Conservation (phyloP, 192 early-diverging fungal genomes). For the Backusella mclennaniae region DNA sequence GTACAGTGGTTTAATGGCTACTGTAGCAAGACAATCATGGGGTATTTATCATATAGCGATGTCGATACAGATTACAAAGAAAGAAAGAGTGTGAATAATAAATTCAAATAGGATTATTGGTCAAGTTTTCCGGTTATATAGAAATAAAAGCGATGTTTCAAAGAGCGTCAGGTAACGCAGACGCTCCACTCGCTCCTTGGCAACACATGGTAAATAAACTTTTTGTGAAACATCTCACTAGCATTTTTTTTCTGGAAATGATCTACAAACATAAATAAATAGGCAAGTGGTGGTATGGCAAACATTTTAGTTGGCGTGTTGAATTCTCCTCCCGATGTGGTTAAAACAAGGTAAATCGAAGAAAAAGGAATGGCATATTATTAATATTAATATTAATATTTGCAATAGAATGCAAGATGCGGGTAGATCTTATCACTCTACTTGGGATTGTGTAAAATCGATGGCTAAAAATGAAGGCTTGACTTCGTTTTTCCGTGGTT, state of each 20-base stretch:
- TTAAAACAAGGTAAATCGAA: constrained; percentile 38
- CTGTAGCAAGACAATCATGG: constrained; percentile 45
- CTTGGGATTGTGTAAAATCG: constrained; percentile 32
- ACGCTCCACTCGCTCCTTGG: constrained; percentile 28
- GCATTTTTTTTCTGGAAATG: background rate
- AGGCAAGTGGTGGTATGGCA: constrained; percentile 37
- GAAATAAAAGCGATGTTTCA: constrained; percentile 39
- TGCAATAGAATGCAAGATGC: constrained; percentile 42
- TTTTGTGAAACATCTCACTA: background rate
- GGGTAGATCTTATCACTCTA: constrained; percentile 23
- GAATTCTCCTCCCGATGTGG: constrained; percentile 45
- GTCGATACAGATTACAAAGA: background rate
- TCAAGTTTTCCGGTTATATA: constrained; percentile 41
- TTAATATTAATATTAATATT: background rate
- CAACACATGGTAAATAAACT: constrained; percentile 34
- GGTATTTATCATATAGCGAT: constrained; percentile 14
- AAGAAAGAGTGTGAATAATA: background rate
- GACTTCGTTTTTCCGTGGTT: constrained; percentile 39
- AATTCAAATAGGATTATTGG: constrained; percentile 27
- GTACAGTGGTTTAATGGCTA: constrained; percentile 43
- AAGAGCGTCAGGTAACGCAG: constrained; percentile 17
- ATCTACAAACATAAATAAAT: background rate
- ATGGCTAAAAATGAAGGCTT: constrained; percentile 41
- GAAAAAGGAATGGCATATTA: background rate
- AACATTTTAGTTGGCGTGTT: constrained; percentile 41